Evolutionary conservation across 768 basidiomycete genomes (phyloP), one percentile per base, ranked within the genome.

Genomic region (Pisolithus microcarpus): DNA sequence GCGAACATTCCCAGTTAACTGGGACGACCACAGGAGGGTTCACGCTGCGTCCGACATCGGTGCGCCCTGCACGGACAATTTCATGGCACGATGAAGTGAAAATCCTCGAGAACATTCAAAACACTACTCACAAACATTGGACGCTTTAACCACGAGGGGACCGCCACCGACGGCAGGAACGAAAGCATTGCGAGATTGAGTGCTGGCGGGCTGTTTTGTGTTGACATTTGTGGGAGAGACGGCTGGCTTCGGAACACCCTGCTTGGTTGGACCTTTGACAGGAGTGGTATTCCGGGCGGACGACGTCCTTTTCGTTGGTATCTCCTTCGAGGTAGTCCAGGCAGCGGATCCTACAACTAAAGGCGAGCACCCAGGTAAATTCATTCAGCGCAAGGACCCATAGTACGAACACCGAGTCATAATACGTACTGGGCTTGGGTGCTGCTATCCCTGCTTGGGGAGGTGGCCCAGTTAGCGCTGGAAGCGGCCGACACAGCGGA

Each of bases 401-500:
- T 30, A 59, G 38, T 13, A 19, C 13, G 1, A 43, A n/a, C 2
- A 0, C 18, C 7, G 30, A 36, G 26, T 47, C 44, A 23, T 1
- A 34, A 37, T n/a, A 62, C 64, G 11, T 43, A 72, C 75, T 68
- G 38, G 66, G 63, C 23, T 62, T 66, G 0, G 63, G 59, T 34
- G 63, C 68, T 3, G 43, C 38, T 15, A 65, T 55, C 5, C 42
- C 40, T 26, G 57, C 54, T 4, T 64, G 61, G 1, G 63, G 66
- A 2, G 58, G 58, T 0, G 61, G 53, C 24, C 66, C 68, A 16
- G 61, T 42, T 0, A 52, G 50, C 6, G 65, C 59, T 1, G 75
- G 77, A n/a, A 77, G 67, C 0, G 73, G 73, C 9, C 75, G 69
- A 39, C 77, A 77, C 45, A 76, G 52, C 2, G 65, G 58, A 7